These are phyloP conservation scores for Alternaria sp. DNA, from an alignment of 2,329 filamentous ascomycete species.

Conservation along the genomic window DNA sequence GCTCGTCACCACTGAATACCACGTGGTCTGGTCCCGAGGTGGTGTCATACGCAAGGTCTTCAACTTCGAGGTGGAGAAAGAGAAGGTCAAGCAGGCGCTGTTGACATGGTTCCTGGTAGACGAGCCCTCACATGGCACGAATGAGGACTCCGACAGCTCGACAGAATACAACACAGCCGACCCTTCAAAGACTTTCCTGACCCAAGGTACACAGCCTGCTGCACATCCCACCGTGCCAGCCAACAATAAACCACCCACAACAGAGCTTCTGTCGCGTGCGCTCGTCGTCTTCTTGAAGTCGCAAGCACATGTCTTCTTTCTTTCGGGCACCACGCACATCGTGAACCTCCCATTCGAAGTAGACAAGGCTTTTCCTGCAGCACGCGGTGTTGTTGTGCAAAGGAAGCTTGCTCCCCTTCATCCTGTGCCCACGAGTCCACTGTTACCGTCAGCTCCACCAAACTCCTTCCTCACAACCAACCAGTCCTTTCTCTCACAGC, in stretches of 20 bases:
- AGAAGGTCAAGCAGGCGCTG: slow-evolving; percentile 84
- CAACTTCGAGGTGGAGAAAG: slow-evolving; percentile 85
- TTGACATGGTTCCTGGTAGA: slow-evolving; percentile 79
- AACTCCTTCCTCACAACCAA: slow-evolving; percentile 77
- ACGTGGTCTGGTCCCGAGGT: slow-evolving; percentile 89
- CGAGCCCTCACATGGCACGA: slow-evolving; percentile 27
- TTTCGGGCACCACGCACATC: slow-evolving; percentile 86
- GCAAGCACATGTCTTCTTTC: slow-evolving; percentile 92
- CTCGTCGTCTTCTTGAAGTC: slow-evolving; percentile 91
- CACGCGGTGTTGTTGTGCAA: slow-evolving; percentile 85
- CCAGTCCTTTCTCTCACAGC: slow-evolving; percentile 62
- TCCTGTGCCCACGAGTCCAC: slow-evolving; percentile 47
- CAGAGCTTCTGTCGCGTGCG: slow-evolving; percentile 59
- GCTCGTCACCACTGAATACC: slow-evolving; percentile 75
- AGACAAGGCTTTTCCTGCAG: slow-evolving; percentile 83
- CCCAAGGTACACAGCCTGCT: slow-evolving; percentile 46
- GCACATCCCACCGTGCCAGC: slow-evolving; percentile 36
- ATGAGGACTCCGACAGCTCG: slow-evolving; percentile 17
- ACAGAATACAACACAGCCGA: slow-evolving; percentile 24
- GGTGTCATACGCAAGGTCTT: slow-evolving; percentile 86
- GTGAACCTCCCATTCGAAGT: slow-evolving; percentile 96
- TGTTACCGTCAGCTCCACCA: slow-evolving; percentile 68
- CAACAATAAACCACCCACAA: slow-evolving; percentile 26
- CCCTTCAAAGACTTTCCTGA: slow-evolving; percentile 35
- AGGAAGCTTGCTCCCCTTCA: slow-evolving; percentile 70